Conservation (phyloP, 2,329 filamentous ascomycete species). For the Beauveria caledonica region DNA sequence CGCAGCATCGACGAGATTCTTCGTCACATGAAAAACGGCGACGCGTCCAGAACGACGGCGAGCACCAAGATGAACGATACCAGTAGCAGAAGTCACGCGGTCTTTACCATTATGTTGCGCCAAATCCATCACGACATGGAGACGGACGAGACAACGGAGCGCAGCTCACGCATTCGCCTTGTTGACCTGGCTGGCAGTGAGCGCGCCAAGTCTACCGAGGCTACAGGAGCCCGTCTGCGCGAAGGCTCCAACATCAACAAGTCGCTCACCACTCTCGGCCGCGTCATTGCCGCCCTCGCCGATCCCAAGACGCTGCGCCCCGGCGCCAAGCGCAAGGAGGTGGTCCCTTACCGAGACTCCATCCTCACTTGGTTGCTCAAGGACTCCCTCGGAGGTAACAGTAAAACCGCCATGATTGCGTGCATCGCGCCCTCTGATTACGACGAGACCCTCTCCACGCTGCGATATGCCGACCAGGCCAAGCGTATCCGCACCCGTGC, state of each 20-base stretch:
- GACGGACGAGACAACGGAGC: constrained; percentile 95
- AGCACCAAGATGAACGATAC: constrained; percentile 99
- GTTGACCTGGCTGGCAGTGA: constrained; percentile 95
- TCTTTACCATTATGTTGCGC: constrained; percentile 96
- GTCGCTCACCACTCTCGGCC: constrained; percentile 87
- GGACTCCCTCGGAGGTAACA: constrained; percentile 91
- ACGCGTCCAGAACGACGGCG: constrained; percentile 78
- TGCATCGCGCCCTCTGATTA: constrained; percentile 95
- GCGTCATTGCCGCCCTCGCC: constrained; percentile 87
- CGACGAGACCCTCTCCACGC: constrained; percentile 90
- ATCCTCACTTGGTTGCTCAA: constrained; percentile 80
- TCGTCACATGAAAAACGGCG: constrained; percentile 83
- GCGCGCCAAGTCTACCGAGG: constrained; percentile 89
- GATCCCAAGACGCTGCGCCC: constrained; percentile 51
- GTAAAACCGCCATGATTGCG: constrained; percentile 98
- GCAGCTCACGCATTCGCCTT: constrained; percentile 84
- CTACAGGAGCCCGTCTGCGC: constrained; percentile 79
- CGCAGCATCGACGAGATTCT: constrained; percentile 81
- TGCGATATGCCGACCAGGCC: constrained; percentile 94
- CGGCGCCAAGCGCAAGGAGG: constrained; percentile 49
- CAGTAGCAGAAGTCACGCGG: constrained; percentile 88
- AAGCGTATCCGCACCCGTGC: constrained; percentile 94
- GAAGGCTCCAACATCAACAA: constrained; percentile 99
- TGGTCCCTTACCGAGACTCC: constrained; percentile 89
- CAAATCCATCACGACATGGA: constrained; percentile 97